phyloP scores from a whole-genome alignment of 139 green algal species.

The Parachlorella kessleri region DNA sequence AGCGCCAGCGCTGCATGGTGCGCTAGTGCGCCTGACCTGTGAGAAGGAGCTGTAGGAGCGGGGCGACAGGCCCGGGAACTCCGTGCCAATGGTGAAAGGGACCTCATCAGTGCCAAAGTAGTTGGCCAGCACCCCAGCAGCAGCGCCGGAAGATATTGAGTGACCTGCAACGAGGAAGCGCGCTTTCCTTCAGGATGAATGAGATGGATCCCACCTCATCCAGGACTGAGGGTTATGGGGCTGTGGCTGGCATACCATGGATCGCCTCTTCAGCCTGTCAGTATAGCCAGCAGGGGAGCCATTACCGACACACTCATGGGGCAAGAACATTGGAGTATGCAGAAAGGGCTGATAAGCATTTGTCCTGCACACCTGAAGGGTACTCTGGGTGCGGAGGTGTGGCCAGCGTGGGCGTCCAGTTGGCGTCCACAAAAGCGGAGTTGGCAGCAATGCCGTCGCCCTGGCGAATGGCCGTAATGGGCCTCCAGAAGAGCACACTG shows the following conservation, averaged over 20 bases:
- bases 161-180: constrained; percentile 6
- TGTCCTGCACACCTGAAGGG: constrained; percentile 24
- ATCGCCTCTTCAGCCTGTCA: no score
- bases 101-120: constrained; percentile 3
- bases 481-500: constrained; percentile 34
- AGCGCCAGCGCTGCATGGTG: no score
- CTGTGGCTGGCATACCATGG: no score
- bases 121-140: constrained; percentile 1
- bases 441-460: constrained; percentile 7
- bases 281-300: no score
- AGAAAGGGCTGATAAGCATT: no score
- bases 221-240: no score
- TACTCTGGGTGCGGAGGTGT: constrained; percentile 49
- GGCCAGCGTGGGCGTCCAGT: constrained; percentile 27
- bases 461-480: constrained; percentile 39
- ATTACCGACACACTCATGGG: no score
- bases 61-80: not conserved
- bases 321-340: no score
- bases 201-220: no score
- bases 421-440: constrained; percentile 4
- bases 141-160: constrained; percentile 7
- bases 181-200: no score
- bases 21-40: not conserved
- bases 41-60: constrained; percentile 32
- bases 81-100: constrained; percentile 16